phyloP scores from a whole-genome alignment of 1,284 basidiomycete species.

The Takashimella tepidaria region DNA sequence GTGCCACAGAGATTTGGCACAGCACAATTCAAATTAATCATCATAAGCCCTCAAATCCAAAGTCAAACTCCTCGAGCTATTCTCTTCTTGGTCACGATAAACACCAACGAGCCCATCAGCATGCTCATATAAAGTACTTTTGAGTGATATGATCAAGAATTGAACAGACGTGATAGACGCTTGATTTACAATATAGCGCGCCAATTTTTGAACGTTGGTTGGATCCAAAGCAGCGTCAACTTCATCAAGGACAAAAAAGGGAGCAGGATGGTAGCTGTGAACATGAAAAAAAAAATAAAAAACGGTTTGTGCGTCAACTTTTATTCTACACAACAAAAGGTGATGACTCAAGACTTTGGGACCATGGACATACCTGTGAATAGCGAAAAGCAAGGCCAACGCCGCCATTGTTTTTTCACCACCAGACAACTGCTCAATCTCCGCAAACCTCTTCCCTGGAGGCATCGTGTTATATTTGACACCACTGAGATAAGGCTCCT shows the following conservation, averaged over 20 bases:
- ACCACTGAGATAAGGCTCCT: conserved; percentile 94
- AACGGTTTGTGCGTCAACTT: conserved; percentile 13
- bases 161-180: conserved; percentile 71
- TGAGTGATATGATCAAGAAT: conserved; percentile 95
- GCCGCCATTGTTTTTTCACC: conserved; percentile 99
- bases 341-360: no score
- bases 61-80: conserved; percentile 81
- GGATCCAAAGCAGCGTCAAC: conserved; percentile 96
- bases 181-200: conserved; percentile 78
- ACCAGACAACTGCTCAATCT: conserved; percentile 97
- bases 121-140: conserved; percentile 63
- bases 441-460: conserved; percentile 97
- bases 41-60: conserved; percentile 55
- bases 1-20: no score
- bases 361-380: conserved; percentile 65
- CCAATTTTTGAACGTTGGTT: conserved; percentile 88
- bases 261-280: conserved; percentile 85
- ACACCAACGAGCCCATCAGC: conserved; percentile 90
- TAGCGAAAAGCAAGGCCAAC: conserved; percentile 88
- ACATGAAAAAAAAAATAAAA: neutral
- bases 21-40: no score
- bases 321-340: conserved; percentile 1
- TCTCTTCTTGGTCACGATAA: conserved; percentile 87
- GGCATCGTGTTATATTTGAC: conserved; percentile 99
- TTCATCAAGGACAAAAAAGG: conserved; percentile 98